These are phyloP conservation scores for Verticillium zaregamsianum DNA, from an alignment of 2,329 filamentous ascomycete genomes.

Conservation along the genomic window DNA sequence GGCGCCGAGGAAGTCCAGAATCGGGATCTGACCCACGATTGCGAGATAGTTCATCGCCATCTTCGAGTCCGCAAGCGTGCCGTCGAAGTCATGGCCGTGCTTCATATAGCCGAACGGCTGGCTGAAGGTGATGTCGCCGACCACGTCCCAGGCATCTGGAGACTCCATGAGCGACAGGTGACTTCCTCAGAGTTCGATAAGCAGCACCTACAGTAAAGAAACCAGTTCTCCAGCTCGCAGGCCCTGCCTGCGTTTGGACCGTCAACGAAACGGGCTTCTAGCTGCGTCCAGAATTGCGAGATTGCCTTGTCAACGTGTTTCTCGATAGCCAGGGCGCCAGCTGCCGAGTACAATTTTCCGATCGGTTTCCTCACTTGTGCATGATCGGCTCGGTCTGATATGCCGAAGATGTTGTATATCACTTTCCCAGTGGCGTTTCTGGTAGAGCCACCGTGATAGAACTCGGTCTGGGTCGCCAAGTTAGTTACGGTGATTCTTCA, in stretches of 20 bases:
- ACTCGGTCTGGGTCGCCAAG: slow-evolving; percentile 26
- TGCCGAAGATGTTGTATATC: slow-evolving; percentile 32
- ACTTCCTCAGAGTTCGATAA: background rate
- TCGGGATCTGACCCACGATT: slow-evolving; percentile 46
- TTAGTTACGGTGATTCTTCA: background rate
- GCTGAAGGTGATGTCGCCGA: slow-evolving; percentile 48
- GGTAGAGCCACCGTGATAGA: slow-evolving; percentile 28
- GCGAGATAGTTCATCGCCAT: slow-evolving; percentile 43
- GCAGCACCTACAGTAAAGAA: slow-evolving; percentile 13
- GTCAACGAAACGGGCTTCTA: slow-evolving; percentile 25
- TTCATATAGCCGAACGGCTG: slow-evolving; percentile 49
- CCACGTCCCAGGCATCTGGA: slow-evolving; percentile 36
- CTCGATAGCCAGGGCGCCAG: slow-evolving; percentile 21
- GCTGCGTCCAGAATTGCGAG: slow-evolving; percentile 35
- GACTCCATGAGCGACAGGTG: background rate
- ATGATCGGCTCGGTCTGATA: slow-evolving; percentile 25
- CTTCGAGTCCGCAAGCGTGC: slow-evolving; percentile 47
- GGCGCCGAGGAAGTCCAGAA: slow-evolving; percentile 41
- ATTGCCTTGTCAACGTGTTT: slow-evolving; percentile 46
- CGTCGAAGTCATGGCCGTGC: slow-evolving; percentile 44
- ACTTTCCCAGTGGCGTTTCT: slow-evolving; percentile 26
- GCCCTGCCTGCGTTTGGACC: background rate
- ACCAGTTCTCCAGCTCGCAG: slow-evolving; percentile 43
- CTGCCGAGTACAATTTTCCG: slow-evolving; percentile 28
- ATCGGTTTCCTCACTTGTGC: slow-evolving; percentile 30